Evolutionary conservation across 345 rosid species (phyloP), one percentile per base, ranked within the genome.

Genomic region (Alliaria petiolata): DNA sequence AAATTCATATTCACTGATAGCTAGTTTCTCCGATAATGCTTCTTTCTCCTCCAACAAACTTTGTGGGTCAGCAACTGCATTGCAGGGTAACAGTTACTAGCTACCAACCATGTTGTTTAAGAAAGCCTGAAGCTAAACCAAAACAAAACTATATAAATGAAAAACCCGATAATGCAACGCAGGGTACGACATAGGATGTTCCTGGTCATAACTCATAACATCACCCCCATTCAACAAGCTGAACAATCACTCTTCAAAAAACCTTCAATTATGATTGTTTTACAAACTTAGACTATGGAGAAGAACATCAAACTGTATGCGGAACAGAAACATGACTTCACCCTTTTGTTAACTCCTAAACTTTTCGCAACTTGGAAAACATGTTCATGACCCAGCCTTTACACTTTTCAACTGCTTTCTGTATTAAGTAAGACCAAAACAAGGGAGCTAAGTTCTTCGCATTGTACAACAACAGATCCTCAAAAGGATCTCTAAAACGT

Each of bases 1-100:
- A 58, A 93, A 83, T 74, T 91, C 97, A 52, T 91, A 93, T 67
- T 91, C 92, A 62, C 87, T 82, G 43, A 93, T 79, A 57, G 97
- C 92, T 68, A 93, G 66, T 73, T 89, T 93, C 82, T 89, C 97
- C 61, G 81, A 84, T 38, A 83, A 72, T 42, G 89, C 87, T 80
- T 86, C 95, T 79, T 86, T 93, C 85, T 89, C 97, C 85, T 85
- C 90, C 56, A 87, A 81, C 82, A 93, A 89, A 76, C 81, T 87
- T 78, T 93, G 98, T 47, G 97, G 98, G 63, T 93, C 98, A 26
- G 88, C 89, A 79, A 84, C 98, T 93, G 95, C 75, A 76, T 75
- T 57, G 47, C 54, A 76, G 38, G 57, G 62, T 76, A 76, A 76
- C 66, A 70, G 25, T 70, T 62, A 76, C 66, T 62, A 62, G 54